Evolutionary conservation across 2,329 filamentous ascomycete species (phyloP), one percentile per base, ranked within the genome.

Genomic region (Paracamarosporium sp.): DNA sequence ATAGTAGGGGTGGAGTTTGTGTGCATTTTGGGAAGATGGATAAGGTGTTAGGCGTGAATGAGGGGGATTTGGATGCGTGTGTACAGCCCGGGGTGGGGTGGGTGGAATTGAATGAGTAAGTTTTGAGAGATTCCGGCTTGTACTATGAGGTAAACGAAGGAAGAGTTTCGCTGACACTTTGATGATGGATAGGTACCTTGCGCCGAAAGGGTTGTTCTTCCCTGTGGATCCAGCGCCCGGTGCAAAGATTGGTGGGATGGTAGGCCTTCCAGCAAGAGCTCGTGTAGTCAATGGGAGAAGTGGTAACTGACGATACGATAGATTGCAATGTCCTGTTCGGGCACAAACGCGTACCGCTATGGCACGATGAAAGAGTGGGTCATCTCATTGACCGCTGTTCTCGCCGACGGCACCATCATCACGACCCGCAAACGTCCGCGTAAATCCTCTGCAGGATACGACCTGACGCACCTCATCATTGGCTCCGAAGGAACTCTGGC

Each of bases 361-460:
- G 93, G 93, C 59, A 97, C 93, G 2, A 96, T 97, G 91, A 88
- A 91, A 60, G 92, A 96, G 71, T 96, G 92, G 91, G 92, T 97
- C 15, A 80, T 96, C 13, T 90, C 86, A 50, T 77, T 97, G 62
- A 97, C 92, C 0, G 90, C 93, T 2, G 93, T 97, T 11, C 83
- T 97, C 66, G 92, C 93, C 11, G 92, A 96, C 75, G 93, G 93
- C 40, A 94, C 91, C 1, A 78, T 97, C 35, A 86, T 97, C 76
- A 94, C 92, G 81, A 97, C 93, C 12, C 85, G 90, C 59, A 90
- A 95, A 75, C 86, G 93, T 41, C 92, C 93, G 3, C 86, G 92
- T 61, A 97, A 97, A 82, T 93, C 90, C 68, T 92, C 89, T 55
- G 93, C 93, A 24, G 93, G 93, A 13, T 97, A 97, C 78, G 92